These are phyloP conservation scores for Myxozyma mucilagina DNA, from an alignment of 805 yeast species.

Conservation along the genomic window DNA sequence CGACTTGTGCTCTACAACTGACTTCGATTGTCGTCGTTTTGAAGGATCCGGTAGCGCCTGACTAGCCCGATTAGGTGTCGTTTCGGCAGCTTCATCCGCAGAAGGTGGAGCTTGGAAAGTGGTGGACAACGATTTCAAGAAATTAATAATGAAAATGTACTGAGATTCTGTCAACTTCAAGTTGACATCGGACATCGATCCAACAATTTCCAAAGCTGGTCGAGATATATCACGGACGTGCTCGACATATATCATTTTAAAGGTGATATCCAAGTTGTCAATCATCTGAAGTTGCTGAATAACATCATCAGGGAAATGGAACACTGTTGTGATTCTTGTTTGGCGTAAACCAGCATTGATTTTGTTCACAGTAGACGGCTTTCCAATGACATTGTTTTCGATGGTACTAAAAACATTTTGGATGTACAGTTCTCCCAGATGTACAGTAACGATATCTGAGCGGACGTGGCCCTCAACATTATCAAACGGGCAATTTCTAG, in stretches of 20 bases:
- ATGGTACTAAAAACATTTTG: conserved; percentile 55
- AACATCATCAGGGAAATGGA: conserved; percentile 49
- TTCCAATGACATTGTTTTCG: conserved; percentile 32
- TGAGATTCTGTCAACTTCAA: conserved; percentile 34
- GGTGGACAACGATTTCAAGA: conserved; percentile 29
- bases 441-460: conserved; percentile 65
- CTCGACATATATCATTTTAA: conserved; percentile 42
- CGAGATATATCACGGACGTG: conserved; percentile 30
- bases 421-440: conserved; percentile 80
- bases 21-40: conserved; percentile 16
- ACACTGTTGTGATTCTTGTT: conserved; percentile 63
- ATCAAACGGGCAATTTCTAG: conserved; percentile 48
- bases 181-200: conserved; percentile 35
- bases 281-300: conserved; percentile 63
- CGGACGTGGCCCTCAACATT: conserved; percentile 35
- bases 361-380: conserved; percentile 47
- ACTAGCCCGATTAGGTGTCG: conserved; percentile 2
- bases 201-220: conserved; percentile 33
- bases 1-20: neutral
- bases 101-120: conserved; percentile 28
- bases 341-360: conserved; percentile 71
- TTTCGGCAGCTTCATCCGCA: conserved; percentile 19
- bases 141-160: conserved; percentile 31
- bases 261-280: conserved; percentile 56
- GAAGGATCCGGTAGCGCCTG: neutral